Percentiles rank a stretch among this genome's conserved stretches.
These are phyloP conservation scores for Sclerotinia subarctica DNA, from an alignment of 2,329 filamentous ascomycete genomes.

Conservation along the genomic window DNA sequence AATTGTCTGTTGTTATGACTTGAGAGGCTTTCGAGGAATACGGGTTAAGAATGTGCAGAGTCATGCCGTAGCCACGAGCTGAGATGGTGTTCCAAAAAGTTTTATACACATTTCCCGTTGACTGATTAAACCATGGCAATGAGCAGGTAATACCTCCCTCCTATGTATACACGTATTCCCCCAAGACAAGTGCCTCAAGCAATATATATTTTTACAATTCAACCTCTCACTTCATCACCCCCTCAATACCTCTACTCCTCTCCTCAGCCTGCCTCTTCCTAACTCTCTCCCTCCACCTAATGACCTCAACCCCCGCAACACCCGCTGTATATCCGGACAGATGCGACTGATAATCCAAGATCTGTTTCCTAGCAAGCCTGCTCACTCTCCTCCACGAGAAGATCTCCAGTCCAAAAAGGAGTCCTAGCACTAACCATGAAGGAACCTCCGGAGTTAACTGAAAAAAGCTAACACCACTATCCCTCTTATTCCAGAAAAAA, in stretches of 20 bases:
- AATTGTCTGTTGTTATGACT: too few species aligned
- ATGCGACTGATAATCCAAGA: slow-evolving; percentile 42
- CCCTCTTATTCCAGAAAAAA: slow-evolving; percentile 58
- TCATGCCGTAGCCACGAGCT: neutral
- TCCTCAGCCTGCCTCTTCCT: slow-evolving; percentile 31
- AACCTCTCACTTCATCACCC: slow-evolving; percentile 11
- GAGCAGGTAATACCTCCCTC: neutral
- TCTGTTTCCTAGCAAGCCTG: slow-evolving; percentile 16
- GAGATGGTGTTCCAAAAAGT: neutral
- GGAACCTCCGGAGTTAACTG: slow-evolving; percentile 54
- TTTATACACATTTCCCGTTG: neutral
- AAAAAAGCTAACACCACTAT: slow-evolving; percentile 56
- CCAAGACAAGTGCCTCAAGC: neutral
- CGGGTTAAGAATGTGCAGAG: neutral
- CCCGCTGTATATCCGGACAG: slow-evolving; percentile 40
- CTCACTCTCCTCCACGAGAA: slow-evolving; percentile 41
- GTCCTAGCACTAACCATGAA: slow-evolving; percentile 52
- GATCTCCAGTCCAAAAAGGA: slow-evolving; percentile 51
- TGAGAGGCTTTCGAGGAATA: neutral
- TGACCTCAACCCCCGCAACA: slow-evolving; percentile 29
- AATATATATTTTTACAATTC: neutral
- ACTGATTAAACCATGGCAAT: neutral
- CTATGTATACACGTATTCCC: neutral
- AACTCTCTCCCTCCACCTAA: slow-evolving; percentile 30
- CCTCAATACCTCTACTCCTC: slow-evolving; percentile 29